A percentile compares a stretch with the other conserved stretches of the same genome.
These are phyloP conservation scores for Colletotrichum trifolii DNA, from an alignment of 2,329 filamentous ascomycete species.

Conservation along the genomic window DNA sequence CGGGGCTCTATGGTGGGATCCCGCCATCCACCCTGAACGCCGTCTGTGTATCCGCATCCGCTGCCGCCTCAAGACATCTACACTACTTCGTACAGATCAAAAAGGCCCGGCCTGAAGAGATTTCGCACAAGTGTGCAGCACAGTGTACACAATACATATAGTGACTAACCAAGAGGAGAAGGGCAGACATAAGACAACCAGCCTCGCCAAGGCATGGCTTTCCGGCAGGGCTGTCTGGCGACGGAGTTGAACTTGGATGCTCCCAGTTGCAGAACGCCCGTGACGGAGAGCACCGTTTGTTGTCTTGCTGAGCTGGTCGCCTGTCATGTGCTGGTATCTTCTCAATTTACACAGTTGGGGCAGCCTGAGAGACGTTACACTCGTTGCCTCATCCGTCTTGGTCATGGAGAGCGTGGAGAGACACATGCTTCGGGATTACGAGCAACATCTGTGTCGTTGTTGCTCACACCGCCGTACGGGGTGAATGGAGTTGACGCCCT, in stretches of 20 bases:
- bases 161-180: not conserved
- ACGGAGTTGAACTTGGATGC: conserved; percentile 17
- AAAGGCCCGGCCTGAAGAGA: not conserved
- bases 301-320: conserved; percentile 11
- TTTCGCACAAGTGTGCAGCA: not conserved
- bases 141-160: not conserved
- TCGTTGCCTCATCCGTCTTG: conserved; percentile 7
- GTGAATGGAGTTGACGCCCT: conserved; percentile 8
- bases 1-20: conserved; percentile 7
- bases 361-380: conserved; percentile 22
- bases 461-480: conserved; percentile 19
- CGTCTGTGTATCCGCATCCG: too few species aligned
- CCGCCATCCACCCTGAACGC: conserved; percentile 22
- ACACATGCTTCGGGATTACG: conserved; percentile 13
- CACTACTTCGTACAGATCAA: too few species aligned
- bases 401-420: not conserved
- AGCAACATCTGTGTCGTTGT: not conserved
- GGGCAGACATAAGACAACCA: not conserved
- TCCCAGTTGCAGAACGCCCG: conserved; percentile 14
- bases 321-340: conserved; percentile 14
- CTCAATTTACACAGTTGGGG: conserved; percentile 24
- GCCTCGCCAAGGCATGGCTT: conserved; percentile 9
- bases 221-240: conserved; percentile 31
- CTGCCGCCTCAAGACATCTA: too few species aligned
- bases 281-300: conserved; percentile 1